phyloP scores from a whole-genome alignment of 306 rosid genomes.

The Begonia masoniana region DNA sequence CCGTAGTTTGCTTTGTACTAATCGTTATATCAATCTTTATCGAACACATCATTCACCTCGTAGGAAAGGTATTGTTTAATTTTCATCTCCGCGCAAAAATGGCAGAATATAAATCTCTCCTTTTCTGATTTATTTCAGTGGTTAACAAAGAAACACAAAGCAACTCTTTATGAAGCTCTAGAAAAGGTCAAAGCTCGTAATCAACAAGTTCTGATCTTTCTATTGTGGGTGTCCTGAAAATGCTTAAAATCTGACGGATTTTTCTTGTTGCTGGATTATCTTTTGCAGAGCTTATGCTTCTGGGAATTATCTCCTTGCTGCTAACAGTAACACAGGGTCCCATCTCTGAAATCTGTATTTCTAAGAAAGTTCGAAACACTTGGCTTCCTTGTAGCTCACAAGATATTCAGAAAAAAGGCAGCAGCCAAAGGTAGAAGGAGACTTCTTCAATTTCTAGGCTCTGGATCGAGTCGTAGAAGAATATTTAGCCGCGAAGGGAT shows the following conservation, averaged over 20 bases:
- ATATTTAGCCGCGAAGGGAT: conserved; percentile 18
- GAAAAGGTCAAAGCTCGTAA: conserved; percentile 66
- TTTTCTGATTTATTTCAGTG: conserved; percentile 22
- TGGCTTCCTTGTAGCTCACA: conserved; percentile 47
- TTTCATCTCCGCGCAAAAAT: too few species aligned
- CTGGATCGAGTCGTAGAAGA: conserved; percentile 28
- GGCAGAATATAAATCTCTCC: too few species aligned
- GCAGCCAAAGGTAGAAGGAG: conserved; percentile 8
- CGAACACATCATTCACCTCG: conserved; percentile 48
- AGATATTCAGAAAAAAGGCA: not conserved
- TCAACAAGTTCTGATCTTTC: not conserved
- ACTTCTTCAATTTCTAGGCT: conserved; percentile 23
- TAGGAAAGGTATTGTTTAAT: conserved; percentile 35
- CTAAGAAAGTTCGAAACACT: conserved; percentile 12
- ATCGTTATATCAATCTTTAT: conserved; percentile 40
- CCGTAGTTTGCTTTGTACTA: conserved; percentile 42
- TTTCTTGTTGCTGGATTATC: too few species aligned
- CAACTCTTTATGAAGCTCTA: conserved; percentile 61
- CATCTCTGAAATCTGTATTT: conserved; percentile 43
- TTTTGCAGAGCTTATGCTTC: conserved; percentile 49
- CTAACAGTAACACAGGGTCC: conserved; percentile 40
- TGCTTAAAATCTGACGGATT: too few species aligned
- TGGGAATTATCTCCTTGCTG: conserved; percentile 57
- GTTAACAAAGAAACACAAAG: conserved; percentile 47
- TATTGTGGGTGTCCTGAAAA: too few species aligned